Evolutionary conservation across 2,329 filamentous ascomycete species (phyloP).

Genomic region (Sporothrix protearum): DNA sequence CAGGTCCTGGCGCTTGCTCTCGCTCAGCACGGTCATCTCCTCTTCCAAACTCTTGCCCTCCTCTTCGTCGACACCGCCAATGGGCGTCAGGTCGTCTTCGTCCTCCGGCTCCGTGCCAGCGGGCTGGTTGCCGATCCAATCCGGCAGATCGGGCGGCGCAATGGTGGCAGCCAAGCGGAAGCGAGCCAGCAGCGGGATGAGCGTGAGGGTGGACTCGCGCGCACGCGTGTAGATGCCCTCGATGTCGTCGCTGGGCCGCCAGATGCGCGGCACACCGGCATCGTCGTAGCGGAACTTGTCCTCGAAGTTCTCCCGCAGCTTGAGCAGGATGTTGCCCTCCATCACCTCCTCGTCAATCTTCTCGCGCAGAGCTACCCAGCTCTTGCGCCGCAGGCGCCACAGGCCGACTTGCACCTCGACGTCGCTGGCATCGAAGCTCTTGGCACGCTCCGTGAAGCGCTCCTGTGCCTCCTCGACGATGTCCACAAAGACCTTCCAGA

Average conservation of each 20-base stretch:
- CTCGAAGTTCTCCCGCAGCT: conserved; percentile 96
- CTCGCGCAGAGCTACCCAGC: conserved; percentile 83
- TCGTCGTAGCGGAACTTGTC: conserved; percentile 99
- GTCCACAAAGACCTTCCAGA: conserved; percentile 81
- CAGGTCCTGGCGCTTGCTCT: conserved; percentile 85
- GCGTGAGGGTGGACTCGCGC: conserved; percentile 82
- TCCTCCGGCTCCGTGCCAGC: conserved; percentile 71
- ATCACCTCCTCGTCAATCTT: conserved; percentile 97
- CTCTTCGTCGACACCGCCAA: conserved; percentile 91
- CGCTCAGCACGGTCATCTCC: conserved; percentile 91
- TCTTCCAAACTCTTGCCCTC: conserved; percentile 93
- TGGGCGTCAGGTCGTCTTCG: conserved; percentile 83
- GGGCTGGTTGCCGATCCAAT: conserved; percentile 78
- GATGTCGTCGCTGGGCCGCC: conserved; percentile 94
- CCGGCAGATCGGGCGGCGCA: conserved; percentile 73
- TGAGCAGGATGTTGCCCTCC: conserved; percentile 92
- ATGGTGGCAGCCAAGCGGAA: conserved; percentile 76
- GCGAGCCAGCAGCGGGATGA: conserved; percentile 82
- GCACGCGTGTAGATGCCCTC: conserved; percentile 92
- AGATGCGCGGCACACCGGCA: conserved; percentile 88
- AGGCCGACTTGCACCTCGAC: conserved; percentile 90
- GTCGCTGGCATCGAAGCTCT: conserved; percentile 86
- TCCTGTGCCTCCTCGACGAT: conserved; percentile 82
- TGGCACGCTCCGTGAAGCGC: conserved; percentile 81
- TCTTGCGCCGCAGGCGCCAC: conserved; percentile 90